Evolutionary conservation across 768 basidiomycete species (phyloP), one percentile per base, ranked within the genome.

Genomic region (Mycena maculata): DNA sequence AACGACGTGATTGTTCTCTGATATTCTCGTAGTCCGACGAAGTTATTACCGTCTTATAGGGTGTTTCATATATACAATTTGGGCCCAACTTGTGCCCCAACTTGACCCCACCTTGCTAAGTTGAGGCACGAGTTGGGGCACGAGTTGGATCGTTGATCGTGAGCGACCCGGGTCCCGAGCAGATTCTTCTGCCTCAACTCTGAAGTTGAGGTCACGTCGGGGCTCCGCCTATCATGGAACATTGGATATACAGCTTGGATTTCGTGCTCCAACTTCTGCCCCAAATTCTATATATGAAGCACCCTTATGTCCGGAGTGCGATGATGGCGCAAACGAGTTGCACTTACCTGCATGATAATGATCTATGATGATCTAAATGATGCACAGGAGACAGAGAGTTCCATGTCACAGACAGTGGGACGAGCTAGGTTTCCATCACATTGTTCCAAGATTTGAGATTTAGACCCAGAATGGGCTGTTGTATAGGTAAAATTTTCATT

Each of bases 321-420:
- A 44, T 44, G 42, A 22, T n/a, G 23, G 45, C 45, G 45, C 45
- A 47, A 25, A 47, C 22, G 45, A 47, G 45, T 47, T 27, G 45
- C 45, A 47, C 45, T 47, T 47, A 27, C 45, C 23, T 15, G 23
- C 9, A 47, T 47, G 25, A 47, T 47, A 47, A 47, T 27, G 23
- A 47, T 47, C 45, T 47, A 47, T 47, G 45, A 47, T 47, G 45
- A 47, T 47, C 23, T 47, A 27, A 47, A 47, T 47, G 45, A 47
- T 47, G 12, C 27, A 23, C 23, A 47, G 45, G 45, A 47, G 45
- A 47, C 45, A 47, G 45, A 47, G 45, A 47, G 27, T 45, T 23
- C 22, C n/a, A 45, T 45, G 44, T 22, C 44, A 45, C n/a, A 22
- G 44, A 45, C 44, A 45, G 44, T 45, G 44, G 6, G 44, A 45